These are phyloP conservation scores for Patellaria atrata DNA, from an alignment of 495 filamentous ascomycete genomes.

Conservation along the genomic window DNA sequence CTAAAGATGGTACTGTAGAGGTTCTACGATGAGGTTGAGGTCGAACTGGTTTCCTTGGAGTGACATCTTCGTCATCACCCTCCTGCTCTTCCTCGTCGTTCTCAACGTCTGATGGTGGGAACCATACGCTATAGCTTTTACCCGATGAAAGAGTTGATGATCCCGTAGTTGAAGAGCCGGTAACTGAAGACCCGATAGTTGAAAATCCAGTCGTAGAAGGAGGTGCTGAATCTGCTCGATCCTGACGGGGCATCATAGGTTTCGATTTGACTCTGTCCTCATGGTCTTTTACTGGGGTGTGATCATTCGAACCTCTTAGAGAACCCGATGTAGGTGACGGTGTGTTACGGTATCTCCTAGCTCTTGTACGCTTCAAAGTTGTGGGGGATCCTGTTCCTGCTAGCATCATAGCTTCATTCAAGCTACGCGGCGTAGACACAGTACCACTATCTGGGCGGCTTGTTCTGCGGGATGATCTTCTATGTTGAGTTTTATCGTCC, in stretches of 20 bases:
- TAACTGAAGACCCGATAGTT: no score
- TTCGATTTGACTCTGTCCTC: constrained; percentile 12
- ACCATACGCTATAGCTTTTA: constrained; percentile 28
- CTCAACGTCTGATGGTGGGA: constrained; percentile 24
- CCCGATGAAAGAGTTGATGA: constrained; percentile 14
- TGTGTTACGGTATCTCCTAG: constrained; percentile 31
- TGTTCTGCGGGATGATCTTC: background rate
- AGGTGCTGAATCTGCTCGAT: no score
- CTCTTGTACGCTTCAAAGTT: constrained; percentile 40
- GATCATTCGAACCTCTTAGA: constrained; percentile 11
- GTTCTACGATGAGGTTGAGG: constrained; percentile 30
- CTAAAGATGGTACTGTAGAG: constrained; percentile 43
- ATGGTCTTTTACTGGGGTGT: constrained; percentile 6
- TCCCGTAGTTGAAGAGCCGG: no score
- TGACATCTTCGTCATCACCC: constrained; percentile 8
- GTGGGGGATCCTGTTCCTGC: constrained; percentile 21
- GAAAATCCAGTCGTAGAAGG: no score
- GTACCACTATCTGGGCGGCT: constrained; percentile 1
- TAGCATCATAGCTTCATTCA: constrained; percentile 23
- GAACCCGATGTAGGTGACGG: constrained; percentile 5
- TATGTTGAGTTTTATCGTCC: background rate
- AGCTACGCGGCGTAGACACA: constrained; percentile 15
- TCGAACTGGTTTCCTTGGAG: constrained; percentile 1
- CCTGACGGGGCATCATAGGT: no score
- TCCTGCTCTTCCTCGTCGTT: constrained; percentile 19